Evolutionary conservation across 2,329 filamentous ascomycete genomes (phyloP).

Genomic region (Stemphylium beticola): DNA sequence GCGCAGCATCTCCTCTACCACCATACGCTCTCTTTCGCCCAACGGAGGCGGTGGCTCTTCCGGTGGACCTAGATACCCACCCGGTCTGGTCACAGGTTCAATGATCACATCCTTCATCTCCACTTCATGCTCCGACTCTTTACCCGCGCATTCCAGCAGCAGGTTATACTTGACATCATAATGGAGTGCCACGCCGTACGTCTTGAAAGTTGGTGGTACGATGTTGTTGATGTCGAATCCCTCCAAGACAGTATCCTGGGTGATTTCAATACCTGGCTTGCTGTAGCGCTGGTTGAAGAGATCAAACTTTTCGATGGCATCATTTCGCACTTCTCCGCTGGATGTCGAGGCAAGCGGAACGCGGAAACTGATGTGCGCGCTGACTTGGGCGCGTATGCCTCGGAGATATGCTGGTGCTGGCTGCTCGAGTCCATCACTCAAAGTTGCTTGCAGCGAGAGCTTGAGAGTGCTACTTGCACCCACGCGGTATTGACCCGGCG

Average conservation of each 20-base stretch:
- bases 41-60: conserved; percentile 12
- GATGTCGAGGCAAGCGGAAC: conserved; percentile 16
- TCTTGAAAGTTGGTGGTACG: conserved; percentile 27
- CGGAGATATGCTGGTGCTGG: conserved; percentile 25
- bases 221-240: conserved; percentile 21
- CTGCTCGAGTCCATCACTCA: conserved; percentile 4
- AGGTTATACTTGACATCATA: conserved; percentile 28
- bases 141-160: conserved; percentile 26
- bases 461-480: conserved; percentile 17
- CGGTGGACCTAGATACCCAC: conserved; percentile 24
- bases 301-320: conserved; percentile 21
- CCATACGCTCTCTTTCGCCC: conserved; percentile 9
- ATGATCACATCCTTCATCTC: conserved; percentile 19
- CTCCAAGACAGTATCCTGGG: conserved; percentile 10
- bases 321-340: conserved; percentile 14
- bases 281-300: conserved; percentile 28
- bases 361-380: conserved; percentile 21
- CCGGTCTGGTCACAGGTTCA: conserved; percentile 24
- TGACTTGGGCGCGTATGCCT: conserved; percentile 27
- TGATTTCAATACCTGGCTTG: conserved; percentile 23
- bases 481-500: conserved; percentile 19
- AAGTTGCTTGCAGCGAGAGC: conserved; percentile 19
- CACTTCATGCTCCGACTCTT: conserved; percentile 26
- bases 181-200: conserved; percentile 21
- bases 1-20: conserved; percentile 1